phyloP scores from a whole-genome alignment of 2,329 filamentous ascomycete species.

The Sporothrix humicola region DNA sequence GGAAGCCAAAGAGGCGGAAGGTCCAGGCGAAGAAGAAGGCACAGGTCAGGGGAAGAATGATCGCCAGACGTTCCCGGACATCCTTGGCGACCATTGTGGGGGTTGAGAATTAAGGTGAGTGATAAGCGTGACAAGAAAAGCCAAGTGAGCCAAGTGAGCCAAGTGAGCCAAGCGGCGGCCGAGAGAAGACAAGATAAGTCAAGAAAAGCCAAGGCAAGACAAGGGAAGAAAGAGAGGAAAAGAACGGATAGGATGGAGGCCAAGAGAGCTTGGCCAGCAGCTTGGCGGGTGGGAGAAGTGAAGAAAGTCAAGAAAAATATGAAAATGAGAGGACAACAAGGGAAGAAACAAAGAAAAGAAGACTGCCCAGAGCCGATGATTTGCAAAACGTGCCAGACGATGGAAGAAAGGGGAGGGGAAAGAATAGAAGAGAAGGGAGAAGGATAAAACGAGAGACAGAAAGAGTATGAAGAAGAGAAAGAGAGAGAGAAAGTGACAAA shows the following conservation, averaged over 20 bases:
- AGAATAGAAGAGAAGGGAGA: not conserved
- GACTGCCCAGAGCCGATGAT: not conserved
- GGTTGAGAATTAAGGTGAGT: no score
- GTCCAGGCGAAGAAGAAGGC: slow-evolving; percentile 33
- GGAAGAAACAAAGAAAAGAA: not conserved
- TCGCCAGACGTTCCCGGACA: slow-evolving; percentile 27
- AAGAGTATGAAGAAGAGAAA: not conserved
- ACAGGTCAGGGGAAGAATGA: slow-evolving; percentile 13
- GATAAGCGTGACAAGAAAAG: no score
- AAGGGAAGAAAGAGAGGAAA: no score
- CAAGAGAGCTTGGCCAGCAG: no score
- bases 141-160: no score
- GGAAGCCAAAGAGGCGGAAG: slow-evolving; percentile 34
- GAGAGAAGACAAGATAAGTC: no score
- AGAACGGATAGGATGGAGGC: no score
- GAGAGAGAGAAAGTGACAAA: no score
- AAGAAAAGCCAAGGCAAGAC: no score
- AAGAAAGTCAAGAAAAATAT: not conserved
- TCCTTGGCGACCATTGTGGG: slow-evolving; percentile 27
- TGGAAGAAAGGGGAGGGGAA: not conserved
- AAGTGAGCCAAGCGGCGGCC: no score
- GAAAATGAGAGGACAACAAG: not conserved
- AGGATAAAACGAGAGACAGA: not conserved
- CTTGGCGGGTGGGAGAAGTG: not conserved
- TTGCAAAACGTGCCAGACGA: not conserved